Percentiles rank a stretch among this genome's conserved stretches.
phyloP scores from a whole-genome alignment of 768 basidiomycete genomes.

The Wakefieldia striispora region DNA sequence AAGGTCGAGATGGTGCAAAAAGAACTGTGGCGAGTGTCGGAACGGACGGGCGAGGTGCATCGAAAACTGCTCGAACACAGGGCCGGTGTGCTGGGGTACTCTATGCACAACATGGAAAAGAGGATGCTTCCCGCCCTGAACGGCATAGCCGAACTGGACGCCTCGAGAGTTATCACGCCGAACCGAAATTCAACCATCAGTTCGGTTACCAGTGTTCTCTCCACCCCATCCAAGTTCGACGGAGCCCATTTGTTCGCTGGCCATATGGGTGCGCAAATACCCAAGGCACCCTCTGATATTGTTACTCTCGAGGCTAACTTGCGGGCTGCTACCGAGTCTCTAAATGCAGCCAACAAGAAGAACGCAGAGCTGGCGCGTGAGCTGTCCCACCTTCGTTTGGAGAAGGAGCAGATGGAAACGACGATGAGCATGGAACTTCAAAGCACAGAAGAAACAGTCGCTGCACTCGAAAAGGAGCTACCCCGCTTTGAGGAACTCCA shows the following conservation, averaged over 20 bases:
- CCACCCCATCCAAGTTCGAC: constrained; percentile 64
- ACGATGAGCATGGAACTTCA: constrained; percentile 64
- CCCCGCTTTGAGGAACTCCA: constrained; percentile 50
- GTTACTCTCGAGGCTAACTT: constrained; percentile 62
- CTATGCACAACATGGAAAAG: constrained; percentile 66
- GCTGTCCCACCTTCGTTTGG: constrained; percentile 56
- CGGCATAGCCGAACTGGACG: constrained; percentile 35
- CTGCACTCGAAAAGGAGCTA: constrained; percentile 53
- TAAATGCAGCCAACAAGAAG: constrained; percentile 57
- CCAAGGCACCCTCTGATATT: constrained; percentile 45
- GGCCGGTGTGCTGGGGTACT: constrained; percentile 74
- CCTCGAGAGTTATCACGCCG: constrained; percentile 53
- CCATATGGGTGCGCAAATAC: constrained; percentile 62
- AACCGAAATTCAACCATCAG: constrained; percentile 51
- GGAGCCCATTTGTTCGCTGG: constrained; percentile 86
- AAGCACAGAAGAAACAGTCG: constrained; percentile 62
- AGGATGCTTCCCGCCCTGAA: constrained; percentile 36
- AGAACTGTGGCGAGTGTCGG: constrained; percentile 68
- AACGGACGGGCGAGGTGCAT: constrained; percentile 60
- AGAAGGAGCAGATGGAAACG: constrained; percentile 69
- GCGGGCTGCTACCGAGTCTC: constrained; percentile 54
- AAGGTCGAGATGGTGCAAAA: constrained; percentile 70
- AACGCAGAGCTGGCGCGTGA: constrained; percentile 63
- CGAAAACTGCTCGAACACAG: constrained; percentile 76
- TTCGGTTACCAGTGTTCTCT: constrained; percentile 42